Conservation (phyloP, 768 basidiomycete genomes). For the Suillus weaverae region DNA sequence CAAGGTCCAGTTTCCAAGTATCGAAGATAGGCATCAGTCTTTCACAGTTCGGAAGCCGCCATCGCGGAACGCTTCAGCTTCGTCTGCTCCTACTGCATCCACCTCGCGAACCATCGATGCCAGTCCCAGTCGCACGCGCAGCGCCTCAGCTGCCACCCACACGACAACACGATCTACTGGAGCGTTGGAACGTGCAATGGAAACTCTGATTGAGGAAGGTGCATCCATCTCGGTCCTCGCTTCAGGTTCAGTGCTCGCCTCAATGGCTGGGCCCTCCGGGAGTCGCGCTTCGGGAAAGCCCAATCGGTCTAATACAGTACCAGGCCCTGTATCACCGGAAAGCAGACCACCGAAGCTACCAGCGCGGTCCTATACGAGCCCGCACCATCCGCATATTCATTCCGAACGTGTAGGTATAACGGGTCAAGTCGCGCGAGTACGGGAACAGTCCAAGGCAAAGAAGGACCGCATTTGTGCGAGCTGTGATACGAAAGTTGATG, state of each 20-base stretch:
- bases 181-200: constrained; percentile 51
- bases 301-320: constrained; percentile 54
- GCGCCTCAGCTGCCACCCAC: constrained; percentile 31
- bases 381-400: constrained; percentile 38
- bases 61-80: constrained; percentile 27
- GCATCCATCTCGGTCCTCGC: constrained; percentile 36
- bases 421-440: constrained; percentile 30
- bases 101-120: constrained; percentile 13
- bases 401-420: constrained; percentile 24
- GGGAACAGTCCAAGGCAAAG: constrained; percentile 33
- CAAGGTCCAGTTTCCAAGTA: constrained; percentile 39
- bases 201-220: constrained; percentile 48
- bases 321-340: constrained; percentile 45
- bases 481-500: constrained; percentile 69
- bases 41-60: constrained; percentile 19
- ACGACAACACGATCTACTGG: constrained; percentile 32
- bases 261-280: constrained; percentile 23
- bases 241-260: constrained; percentile 33
- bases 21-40: constrained; percentile 12
- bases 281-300: constrained; percentile 29
- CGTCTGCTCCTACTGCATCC: constrained; percentile 21
- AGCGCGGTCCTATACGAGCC: constrained; percentile 53
- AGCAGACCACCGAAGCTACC: constrained; percentile 53
- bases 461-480: constrained; percentile 54
- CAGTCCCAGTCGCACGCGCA: constrained; percentile 21